A percentile compares a stretch with the other conserved stretches of the same genome.
Conservation (phyloP, 805 yeast species). For the Candida adriatica region DNA sequence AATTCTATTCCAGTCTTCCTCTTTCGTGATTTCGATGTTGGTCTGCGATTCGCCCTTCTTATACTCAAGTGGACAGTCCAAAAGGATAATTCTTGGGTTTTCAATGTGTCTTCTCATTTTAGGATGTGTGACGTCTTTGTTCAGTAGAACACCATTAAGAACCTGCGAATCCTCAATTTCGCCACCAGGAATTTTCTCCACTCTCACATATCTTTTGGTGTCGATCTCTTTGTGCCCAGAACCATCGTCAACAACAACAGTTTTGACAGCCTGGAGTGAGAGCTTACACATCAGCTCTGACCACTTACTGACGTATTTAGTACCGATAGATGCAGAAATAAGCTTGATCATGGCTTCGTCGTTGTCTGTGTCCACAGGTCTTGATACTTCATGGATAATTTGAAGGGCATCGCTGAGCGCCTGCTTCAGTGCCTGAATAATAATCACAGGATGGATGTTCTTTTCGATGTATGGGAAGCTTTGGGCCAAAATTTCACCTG, state of each 20-base stretch:
- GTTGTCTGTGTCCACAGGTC: constrained; percentile 75
- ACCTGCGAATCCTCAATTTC: constrained; percentile 87
- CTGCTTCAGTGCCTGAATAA: constrained; percentile 87
- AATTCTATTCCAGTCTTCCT: constrained; percentile 92
- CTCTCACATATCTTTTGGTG: constrained; percentile 83
- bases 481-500: constrained; percentile 95
- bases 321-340: constrained; percentile 89
- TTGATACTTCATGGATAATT: constrained; percentile 75
- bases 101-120: constrained; percentile 88
- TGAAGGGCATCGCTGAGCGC: constrained; percentile 89
- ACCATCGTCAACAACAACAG: constrained; percentile 61
- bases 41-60: constrained; percentile 99
- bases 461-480: constrained; percentile 91
- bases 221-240: constrained; percentile 73
- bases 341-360: constrained; percentile 83
- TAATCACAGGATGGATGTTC: constrained; percentile 94
- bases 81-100: constrained; percentile 80
- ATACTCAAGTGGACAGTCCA: constrained; percentile 96
- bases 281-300: constrained; percentile 83
- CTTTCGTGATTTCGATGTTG: constrained; percentile 93
- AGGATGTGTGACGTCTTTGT: constrained; percentile 98
- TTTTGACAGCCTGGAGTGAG: constrained; percentile 81
- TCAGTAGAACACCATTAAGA: constrained; percentile 84
- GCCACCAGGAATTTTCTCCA: constrained; percentile 97
- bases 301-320: constrained; percentile 91